These are phyloP conservation scores for Podochytrium sp. DNA, from an alignment of 192 early-diverging fungal genomes.

Conservation along the genomic window DNA sequence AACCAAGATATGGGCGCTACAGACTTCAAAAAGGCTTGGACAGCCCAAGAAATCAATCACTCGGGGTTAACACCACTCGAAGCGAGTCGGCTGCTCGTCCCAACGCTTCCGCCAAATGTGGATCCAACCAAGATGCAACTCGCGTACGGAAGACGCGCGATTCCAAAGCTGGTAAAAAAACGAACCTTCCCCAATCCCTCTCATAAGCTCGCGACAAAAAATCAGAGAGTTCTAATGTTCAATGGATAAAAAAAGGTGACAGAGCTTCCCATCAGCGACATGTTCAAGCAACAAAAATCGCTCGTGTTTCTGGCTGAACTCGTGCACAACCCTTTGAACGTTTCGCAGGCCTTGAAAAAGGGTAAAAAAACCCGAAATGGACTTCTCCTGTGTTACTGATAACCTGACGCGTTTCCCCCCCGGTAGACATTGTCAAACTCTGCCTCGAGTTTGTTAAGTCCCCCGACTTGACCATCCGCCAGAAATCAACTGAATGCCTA, in stretches of 20 bases:
- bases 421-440: constrained; percentile 16
- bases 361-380: constrained; percentile 12
- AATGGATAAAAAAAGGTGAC: constrained; percentile 30
- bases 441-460: constrained; percentile 11
- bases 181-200: neutral
- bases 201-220: neutral
- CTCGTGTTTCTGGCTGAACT: constrained; percentile 51
- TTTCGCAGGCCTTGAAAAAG: constrained; percentile 46
- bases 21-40: neutral
- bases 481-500: constrained; percentile 57
- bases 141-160: constrained; percentile 50
- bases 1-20: neutral
- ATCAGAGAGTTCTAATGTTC: neutral
- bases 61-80: constrained; percentile 33
- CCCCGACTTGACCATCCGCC: constrained; percentile 46
- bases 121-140: constrained; percentile 54
- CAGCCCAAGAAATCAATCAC: constrained; percentile 27
- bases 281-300: constrained; percentile 40
- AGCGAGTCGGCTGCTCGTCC: constrained; percentile 28
- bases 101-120: constrained; percentile 35
- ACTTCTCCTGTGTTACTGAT: neutral
- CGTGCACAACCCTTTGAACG: constrained; percentile 50
- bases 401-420: neutral
- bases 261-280: constrained; percentile 25
- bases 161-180: constrained; percentile 55